Conservation (phyloP, 2,329 filamentous ascomycete genomes). For the Alternaria triticina region DNA sequence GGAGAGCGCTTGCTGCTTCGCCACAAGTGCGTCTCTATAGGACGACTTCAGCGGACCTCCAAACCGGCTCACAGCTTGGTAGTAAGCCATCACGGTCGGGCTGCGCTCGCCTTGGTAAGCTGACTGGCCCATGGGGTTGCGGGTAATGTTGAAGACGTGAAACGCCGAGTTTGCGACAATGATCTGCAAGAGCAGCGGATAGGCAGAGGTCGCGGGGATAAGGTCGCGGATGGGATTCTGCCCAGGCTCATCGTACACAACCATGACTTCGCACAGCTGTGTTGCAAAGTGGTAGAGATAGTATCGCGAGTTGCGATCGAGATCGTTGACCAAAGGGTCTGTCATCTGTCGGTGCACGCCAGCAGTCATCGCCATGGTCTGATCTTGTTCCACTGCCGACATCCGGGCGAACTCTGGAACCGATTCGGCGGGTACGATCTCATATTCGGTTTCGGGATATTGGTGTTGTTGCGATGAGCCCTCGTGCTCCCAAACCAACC, state of each 20-base stretch:
- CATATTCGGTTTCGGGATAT: background rate
- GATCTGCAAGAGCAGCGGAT: conserved; percentile 55
- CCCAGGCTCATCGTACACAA: conserved; percentile 54
- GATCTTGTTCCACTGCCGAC: conserved; percentile 8
- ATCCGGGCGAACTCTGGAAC: background rate
- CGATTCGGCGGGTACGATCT: background rate
- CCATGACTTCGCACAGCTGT: conserved; percentile 62
- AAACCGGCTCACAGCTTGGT: conserved; percentile 50
- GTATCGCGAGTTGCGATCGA: conserved; percentile 55
- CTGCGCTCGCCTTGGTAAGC: conserved; percentile 40
- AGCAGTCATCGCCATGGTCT: conserved; percentile 28
- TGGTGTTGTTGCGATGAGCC: conserved; percentile 8
- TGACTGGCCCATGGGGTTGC: conserved; percentile 44
- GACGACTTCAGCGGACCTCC: conserved; percentile 40
- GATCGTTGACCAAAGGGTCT: conserved; percentile 64
- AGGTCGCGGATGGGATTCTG: conserved; percentile 59
- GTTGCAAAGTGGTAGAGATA: conserved; percentile 57
- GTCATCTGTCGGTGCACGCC: conserved; percentile 53
- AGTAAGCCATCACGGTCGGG: conserved; percentile 41
- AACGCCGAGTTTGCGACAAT: conserved; percentile 58
- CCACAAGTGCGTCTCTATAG: conserved; percentile 49
- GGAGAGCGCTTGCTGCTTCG: conserved; percentile 57
- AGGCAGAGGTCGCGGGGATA: conserved; percentile 53
- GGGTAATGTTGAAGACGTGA: conserved; percentile 52
- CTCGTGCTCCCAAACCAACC: conserved; percentile 26